Evolutionary conservation across 1,139 yeast genomes (phyloP), one percentile per base, ranked within the genome.

Genomic region (Pichia terricola): DNA sequence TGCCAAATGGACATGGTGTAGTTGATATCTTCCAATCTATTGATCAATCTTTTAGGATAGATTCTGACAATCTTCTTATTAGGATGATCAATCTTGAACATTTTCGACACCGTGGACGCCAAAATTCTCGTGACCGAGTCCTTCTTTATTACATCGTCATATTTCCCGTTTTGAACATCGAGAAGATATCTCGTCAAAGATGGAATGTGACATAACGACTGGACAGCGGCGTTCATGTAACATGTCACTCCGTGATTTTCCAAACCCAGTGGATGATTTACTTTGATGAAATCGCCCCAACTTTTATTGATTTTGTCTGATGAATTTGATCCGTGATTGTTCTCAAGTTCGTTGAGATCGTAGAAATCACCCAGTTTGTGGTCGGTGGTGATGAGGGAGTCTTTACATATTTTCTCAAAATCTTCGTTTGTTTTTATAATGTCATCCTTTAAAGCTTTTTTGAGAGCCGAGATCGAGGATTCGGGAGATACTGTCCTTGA

Each of bases 1-100:
- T 87, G 89, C 95, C 95, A 88, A 60, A 81, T 91, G 36, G 89
- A 80, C 95, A 89, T 87, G 94, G 86, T 83, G 60, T 95, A 87
- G 62, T 89, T 89, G 56, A 89, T 87, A 55, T 87, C 95, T 43
- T 77, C 85, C 46, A 89, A 67, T 50, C 91, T 70, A 43, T 72
- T 71, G 45, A 88, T 81, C 54, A 89, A 70, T 54, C 75, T 77
- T 54, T 79, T 78, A 4, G 96, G 96, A 58, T 85, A 80, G 47
- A 82, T 69, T 54, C 70, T 79, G 49, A 63, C 60, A 27, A 65
- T 62, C 40, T 60, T 62, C 26, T 62, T 66, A 32, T 53, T 54
- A 10, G 35, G 35, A 38, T 54, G 58, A 26, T 69, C 72, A 31
- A 67, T 43, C 43, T 71, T 70, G 81, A 87, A 82, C 80, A 86